Evolutionary conservation across 768 basidiomycete genomes (phyloP), one percentile per base, ranked within the genome.

Genomic region (Russula ochroleuca): DNA sequence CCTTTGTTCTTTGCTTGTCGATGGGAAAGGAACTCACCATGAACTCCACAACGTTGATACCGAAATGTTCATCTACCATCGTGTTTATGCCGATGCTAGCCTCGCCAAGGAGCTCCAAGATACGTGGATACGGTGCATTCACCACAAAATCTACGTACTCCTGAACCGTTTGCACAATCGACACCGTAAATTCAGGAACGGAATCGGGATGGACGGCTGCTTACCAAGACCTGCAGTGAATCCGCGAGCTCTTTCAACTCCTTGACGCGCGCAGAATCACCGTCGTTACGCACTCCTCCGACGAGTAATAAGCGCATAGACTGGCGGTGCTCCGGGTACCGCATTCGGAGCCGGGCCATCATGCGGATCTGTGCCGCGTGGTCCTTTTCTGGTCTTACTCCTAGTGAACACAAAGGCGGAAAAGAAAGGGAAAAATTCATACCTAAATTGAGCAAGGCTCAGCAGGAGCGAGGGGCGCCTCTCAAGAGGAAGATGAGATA

Each of bases 61-160:
- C 96, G 66, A 98, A 99, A 73, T 99, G 96, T 74, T 99, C 96
- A 71, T 98, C 94, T 0, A 94, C 83, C 96, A 99, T 99, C 15
- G 96, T 97, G 71, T 92, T 95, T 28, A 98, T 72, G 0, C 96
- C 95, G 17, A 98, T 81, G 65, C 87, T 90, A 1, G 94, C 85
- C 50, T 76, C 76, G 8, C 87, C 84, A 2, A 99, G 78, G 81
- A 88, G 86, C 6, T 73, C 70, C 4, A 94, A 80, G 64, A 98
- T 80, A 31, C 80, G 81, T 0, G 84, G 71, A 67, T 89, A 98
- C 5, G 89, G 77, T 0, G 90, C 92, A 67, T 98, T 98, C 48
- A 96, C 81, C 14, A 90, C 75, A 67, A 99, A 92, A 57, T 86
- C 78, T 31, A 92, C 85, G 61, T 85, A 78, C 25, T 81, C 76